phyloP scores from a whole-genome alignment of 1,139 yeast genomes.

The Blastobotrys niveus region DNA sequence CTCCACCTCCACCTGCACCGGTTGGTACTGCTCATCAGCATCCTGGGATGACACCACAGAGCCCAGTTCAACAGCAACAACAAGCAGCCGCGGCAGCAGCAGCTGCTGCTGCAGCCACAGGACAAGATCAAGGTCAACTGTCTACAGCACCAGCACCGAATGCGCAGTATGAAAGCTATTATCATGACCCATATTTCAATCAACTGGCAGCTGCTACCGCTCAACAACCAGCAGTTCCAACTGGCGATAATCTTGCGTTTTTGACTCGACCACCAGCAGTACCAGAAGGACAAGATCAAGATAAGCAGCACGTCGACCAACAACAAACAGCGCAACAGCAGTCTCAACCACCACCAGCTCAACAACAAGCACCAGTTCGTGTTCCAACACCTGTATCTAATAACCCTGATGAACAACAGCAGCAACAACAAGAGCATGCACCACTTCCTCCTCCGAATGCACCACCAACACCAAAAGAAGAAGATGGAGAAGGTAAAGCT shows the following conservation, averaged over 20 bases:
- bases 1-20: background rate
- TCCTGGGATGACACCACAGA: background rate
- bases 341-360: background rate
- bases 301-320: no score
- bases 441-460: background rate
- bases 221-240: no score
- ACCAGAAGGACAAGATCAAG: no score
- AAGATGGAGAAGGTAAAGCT: background rate
- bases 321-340: background rate
- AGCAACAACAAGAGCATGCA: background rate
- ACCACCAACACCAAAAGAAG: constrained; percentile 3
- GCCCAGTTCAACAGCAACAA: background rate
- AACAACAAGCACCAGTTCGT: background rate
- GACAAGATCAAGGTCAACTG: no score
- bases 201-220: background rate
- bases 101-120: background rate
- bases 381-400: background rate
- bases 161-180: constrained; percentile 4
- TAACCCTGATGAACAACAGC: no score
- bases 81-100: background rate
- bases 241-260: no score
- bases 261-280: no score
- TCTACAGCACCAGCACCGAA: background rate
- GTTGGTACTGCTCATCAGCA: background rate
- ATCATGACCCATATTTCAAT: constrained; percentile 5